phyloP scores from a whole-genome alignment of 176 grass and related monocot genomes.

The Microstegium vimineum region DNA sequence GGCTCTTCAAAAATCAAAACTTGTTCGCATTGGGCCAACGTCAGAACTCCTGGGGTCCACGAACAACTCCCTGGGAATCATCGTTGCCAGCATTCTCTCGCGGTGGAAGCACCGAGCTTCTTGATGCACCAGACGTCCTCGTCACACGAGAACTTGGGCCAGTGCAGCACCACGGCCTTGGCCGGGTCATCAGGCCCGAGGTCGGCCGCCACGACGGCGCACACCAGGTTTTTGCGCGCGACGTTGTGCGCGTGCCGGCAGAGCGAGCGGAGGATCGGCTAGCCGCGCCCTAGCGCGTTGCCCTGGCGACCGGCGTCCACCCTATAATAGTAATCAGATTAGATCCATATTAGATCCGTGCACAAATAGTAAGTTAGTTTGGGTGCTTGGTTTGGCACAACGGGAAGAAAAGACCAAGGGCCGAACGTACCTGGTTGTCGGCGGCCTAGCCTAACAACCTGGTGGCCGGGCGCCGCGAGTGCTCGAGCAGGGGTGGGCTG shows the following conservation, averaged over 20 bases:
- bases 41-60: slow-evolving; percentile 84
- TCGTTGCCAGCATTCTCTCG: neutral
- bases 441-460: too few species aligned
- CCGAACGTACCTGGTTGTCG: too few species aligned
- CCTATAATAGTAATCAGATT: too few species aligned
- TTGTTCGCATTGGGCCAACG: neutral
- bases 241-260: slow-evolving; percentile 65
- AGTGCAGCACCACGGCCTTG: slow-evolving; percentile 50
- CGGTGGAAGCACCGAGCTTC: slow-evolving; percentile 26
- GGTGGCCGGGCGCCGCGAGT: too few species aligned
- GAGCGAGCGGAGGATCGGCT: slow-evolving; percentile 46
- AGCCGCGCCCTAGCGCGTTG: too few species aligned
- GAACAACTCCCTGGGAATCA: slow-evolving; percentile 61
- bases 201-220: slow-evolving; percentile 57
- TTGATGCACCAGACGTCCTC: slow-evolving; percentile 77
- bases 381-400: too few species aligned
- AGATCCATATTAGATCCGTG: too few species aligned
- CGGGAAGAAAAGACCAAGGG: too few species aligned
- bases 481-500: too few species aligned
- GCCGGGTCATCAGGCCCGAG: slow-evolving; percentile 43
- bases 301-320: too few species aligned
- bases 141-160: slow-evolving; percentile 49
- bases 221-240: slow-evolving; percentile 39
- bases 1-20: slow-evolving; percentile 14
- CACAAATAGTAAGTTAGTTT: too few species aligned